Base-by-base conservation (phyloP, 805 yeast species). In the Torulaspora maleeae region DNA sequence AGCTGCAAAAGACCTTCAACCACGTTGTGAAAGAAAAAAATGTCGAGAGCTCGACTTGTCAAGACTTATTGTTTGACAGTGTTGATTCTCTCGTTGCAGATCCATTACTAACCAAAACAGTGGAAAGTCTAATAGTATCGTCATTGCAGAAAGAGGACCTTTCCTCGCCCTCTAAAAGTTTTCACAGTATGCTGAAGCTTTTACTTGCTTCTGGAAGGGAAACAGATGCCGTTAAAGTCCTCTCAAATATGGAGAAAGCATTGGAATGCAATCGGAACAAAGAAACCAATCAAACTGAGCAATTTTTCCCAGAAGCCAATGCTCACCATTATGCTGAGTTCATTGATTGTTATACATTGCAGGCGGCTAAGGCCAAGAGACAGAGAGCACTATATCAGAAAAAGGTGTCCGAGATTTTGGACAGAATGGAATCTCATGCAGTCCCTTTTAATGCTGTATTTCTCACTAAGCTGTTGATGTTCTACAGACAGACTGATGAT, bases 271-370 rank as follows among this genome's bases (percentile, higher is more conserved):
- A 37, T 20, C 28, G 38, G 13, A 12, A 44, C 20, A 25, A 36
- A 4, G 27, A 32, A 13, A 38, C 48, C 25, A 53, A 51, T 2
- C 13, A 49, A 5, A 27, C 47, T 3, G 38, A 41, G 5, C 59
- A 59, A 1, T 47, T 62, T 5, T 58, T 68, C 28, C 72, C 77
- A 3, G 60, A 70, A 2, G 70, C 70, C 0, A 67, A 64, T 32
- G 59, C 77, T 0, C 70, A 71, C 47, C 68, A 71, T 36, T 76
- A 74, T 45, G 56, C 72, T 2, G 61, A 68, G 8, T 65, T 75
- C 41, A 56, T 73, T 7, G 66, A 67, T 29, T 54, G 62, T 40
- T 69, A 66, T 32, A 66, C 67, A 9, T 49, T 53, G 5, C 22
- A 43, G 19, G 25, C 41, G 12, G 16, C 27, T 13, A 36, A 33